Evolutionary conservation across 1,139 yeast species (phyloP).

Genomic region (Taphrina pruni): DNA sequence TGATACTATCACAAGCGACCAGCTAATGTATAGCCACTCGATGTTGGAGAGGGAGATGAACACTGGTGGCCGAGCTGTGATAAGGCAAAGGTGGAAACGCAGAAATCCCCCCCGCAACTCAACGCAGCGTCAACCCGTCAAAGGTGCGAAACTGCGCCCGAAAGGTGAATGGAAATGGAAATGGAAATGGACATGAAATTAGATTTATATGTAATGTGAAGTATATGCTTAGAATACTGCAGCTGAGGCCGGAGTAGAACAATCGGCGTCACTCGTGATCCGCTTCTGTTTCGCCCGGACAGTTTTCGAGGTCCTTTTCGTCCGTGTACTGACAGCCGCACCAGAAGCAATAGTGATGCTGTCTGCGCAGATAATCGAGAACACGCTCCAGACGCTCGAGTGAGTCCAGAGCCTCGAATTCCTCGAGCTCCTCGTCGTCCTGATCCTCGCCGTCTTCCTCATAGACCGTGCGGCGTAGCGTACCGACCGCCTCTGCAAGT

Average conservation of each 20-base stretch:
- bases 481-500: conserved; percentile 2
- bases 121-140: no score
- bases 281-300: conserved; percentile 58
- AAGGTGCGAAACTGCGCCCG: background rate
- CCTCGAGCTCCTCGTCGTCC: conserved; percentile 50
- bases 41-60: background rate
- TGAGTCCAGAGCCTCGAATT: conserved; percentile 49
- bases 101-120: conserved; percentile 2
- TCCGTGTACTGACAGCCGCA: conserved; percentile 57
- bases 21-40: background rate
- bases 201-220: background rate
- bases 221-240: no score
- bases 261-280: conserved; percentile 51
- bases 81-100: background rate
- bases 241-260: no score
- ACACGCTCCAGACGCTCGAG: conserved; percentile 49
- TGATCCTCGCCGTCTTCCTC: conserved; percentile 48
- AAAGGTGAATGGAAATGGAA: background rate
- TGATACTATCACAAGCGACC: no score
- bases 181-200: background rate
- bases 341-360: conserved; percentile 57
- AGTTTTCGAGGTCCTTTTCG: conserved; percentile 54
- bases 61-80: background rate
- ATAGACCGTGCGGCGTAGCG: conserved; percentile 13
- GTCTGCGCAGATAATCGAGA: conserved; percentile 53